Percentiles rank a stretch among this genome's conserved stretches.
Conservation (phyloP, 768 basidiomycete genomes). For the Termitomyces sp. region DNA sequence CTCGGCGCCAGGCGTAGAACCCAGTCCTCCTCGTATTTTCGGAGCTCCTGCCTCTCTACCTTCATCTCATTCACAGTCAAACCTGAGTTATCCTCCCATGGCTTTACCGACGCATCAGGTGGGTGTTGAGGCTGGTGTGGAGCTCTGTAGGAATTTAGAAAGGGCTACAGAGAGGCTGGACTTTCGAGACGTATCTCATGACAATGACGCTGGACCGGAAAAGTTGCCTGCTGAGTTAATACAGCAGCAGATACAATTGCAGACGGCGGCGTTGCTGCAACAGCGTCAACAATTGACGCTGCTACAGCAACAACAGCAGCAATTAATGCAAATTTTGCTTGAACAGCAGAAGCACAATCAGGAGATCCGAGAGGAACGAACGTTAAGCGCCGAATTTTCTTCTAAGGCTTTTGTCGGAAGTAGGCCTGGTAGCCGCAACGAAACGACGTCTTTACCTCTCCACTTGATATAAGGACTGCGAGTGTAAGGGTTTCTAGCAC, state of each 20-base stretch:
- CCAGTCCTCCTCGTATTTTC: background rate
- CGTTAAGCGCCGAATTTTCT: background rate
- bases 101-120: background rate
- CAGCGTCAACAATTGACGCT: background rate
- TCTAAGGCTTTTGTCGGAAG: background rate
- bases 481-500: no score
- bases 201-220: background rate
- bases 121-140: no score
- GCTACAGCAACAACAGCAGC: background rate
- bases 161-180: background rate
- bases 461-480: background rate
- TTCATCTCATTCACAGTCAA: background rate
- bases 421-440: background rate
- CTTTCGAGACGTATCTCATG: background rate
- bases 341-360: background rate
- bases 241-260: background rate
- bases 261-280: background rate
- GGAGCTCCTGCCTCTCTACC: background rate
- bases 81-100: background rate
- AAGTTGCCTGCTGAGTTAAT: background rate
- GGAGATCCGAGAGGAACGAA: background rate
- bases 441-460: background rate
- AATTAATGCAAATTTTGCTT: background rate
- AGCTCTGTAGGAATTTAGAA: background rate
- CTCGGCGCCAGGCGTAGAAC: background rate